Evolutionary conservation across 192 early-diverging fungal genomes (phyloP).

Genomic region (Spizellomyces punctatus): DNA sequence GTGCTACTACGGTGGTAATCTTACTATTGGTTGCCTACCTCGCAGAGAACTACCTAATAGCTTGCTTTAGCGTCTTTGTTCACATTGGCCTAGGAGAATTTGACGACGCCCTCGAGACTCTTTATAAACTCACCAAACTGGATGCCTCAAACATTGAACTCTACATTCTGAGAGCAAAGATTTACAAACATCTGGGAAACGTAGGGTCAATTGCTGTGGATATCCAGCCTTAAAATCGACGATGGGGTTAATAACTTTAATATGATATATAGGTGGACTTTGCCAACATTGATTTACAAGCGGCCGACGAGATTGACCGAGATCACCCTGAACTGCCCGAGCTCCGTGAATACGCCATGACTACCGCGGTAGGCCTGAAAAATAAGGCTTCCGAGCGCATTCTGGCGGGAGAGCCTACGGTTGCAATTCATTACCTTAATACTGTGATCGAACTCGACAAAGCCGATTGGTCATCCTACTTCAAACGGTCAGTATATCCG

Average conservation of each 20-base stretch:
- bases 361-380: slow-evolving; percentile 44
- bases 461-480: slow-evolving; percentile 43
- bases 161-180: slow-evolving; percentile 50
- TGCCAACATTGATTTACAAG: slow-evolving; percentile 41
- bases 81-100: slow-evolving; percentile 37
- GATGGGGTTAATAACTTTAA: background rate
- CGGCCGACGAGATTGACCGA: slow-evolving; percentile 30
- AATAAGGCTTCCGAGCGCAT: slow-evolving; percentile 53
- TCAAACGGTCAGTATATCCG: slow-evolving; percentile 37
- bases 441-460: slow-evolving; percentile 54
- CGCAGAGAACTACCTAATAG: no score
- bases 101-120: slow-evolving; percentile 41
- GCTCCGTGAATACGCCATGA: slow-evolving; percentile 38
- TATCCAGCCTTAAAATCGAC: background rate
- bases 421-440: slow-evolving; percentile 48
- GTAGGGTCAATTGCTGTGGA: background rate
- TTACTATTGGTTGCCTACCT: background rate
- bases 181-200: slow-evolving; percentile 41
- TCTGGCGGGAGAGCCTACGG: slow-evolving; percentile 32
- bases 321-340: slow-evolving; percentile 45
- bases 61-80: slow-evolving; percentile 21
- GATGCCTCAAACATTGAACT: slow-evolving; percentile 38
- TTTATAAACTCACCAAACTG: slow-evolving; percentile 41
- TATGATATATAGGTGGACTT: background rate
- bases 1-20: slow-evolving; percentile 34